Evolutionary conservation across 2,329 filamentous ascomycete species (phyloP), one percentile per base, ranked within the genome.

Genomic region (Aspergillus fumigatiaffinis): DNA sequence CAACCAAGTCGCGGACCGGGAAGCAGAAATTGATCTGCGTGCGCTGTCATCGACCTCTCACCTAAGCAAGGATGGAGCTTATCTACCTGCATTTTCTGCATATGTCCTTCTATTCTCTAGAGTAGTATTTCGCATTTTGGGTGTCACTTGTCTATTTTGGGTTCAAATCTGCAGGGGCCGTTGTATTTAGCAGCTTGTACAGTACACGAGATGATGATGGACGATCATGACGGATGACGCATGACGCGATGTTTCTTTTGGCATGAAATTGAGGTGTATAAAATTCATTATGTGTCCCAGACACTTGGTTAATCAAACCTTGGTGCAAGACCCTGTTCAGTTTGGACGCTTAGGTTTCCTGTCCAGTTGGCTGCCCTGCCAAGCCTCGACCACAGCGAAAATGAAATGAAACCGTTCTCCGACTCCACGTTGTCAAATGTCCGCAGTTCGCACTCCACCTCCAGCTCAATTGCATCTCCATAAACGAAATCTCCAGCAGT

Each of bases 11-110:
- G 3, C 79, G 77, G 28, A 80, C 80, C 7, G 77, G 75, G 46
- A 79, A 76, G 53, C 83, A 85, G 67, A 79, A 78, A 58, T 71
- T 89, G 61, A 79, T 86, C n/a, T 90, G 87, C 70, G 80, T 80
- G 38, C 79, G 77, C 49, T 90, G 80, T 54, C 66, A 68, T 50
- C 68, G 60, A 23, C 62, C 71, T 42, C 62, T 72, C 52, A 58
- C 53, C 56, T 70, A 53, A 66, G 8, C 23, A 23, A 8, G 3
- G 21, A 3, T 25, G 20, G 12, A 14, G 23, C 10, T 12, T 23
- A 25, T 47, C 5, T 26, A 21, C 20, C 4, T 47, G 6, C 21
- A 23, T 3, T 23, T 23, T 26, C 21, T 53, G 47, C 47, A 14
- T 48, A 29, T 48, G 51, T 25, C 28, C 14, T 32, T 50, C 46